Base-by-base conservation (phyloP, 2,329 filamentous ascomycete genomes). In the Metarhizium rileyi region DNA sequence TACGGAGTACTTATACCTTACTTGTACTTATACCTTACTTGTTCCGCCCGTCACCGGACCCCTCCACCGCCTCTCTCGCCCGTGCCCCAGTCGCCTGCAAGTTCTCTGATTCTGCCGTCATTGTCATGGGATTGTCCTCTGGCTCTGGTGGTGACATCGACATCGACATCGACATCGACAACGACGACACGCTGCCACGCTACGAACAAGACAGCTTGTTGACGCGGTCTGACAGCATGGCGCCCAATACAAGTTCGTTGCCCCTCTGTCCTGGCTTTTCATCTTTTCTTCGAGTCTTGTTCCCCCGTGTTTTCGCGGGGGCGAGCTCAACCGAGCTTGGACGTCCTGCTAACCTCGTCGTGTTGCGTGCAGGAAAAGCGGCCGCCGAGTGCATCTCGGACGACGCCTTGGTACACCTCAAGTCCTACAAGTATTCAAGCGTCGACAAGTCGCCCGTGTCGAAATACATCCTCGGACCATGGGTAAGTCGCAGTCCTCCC, bases 391-490 rank as follows among this genome's bases (percentile, higher is more conserved):
- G 85, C 68, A 74, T 97, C 58, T 94, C 90, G 26, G 89, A 95
- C 61, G 90, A 97, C 62, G 89, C 89, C 49, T 80, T 98, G 58
- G 76, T 86, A 53, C 90, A 96, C 66, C 83, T 98, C 60, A 93
- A 90, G 70, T 84, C 85, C 52, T 98, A 98, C 82, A 94, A 96
- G 66, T 98, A 98, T 70, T 95, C 90, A 59, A 88, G 86, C 61
- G 90, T 98, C 68, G 93, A 98, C 75, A 91, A 95, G 70, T 96
- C 90, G 46, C 85, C 87, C 54, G 81, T 96, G 52, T 97, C 93
- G 50, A 81, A 90, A 67, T 95, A 97, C 69, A 87, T 98, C 64
- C 78, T 98, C 46, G 87, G 85, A 59, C 91, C 95, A 64, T 98
- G 95, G 74, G 93, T 97, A 86, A 67, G 85, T 71, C 23, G 52